Evolutionary conservation across 768 basidiomycete genomes (phyloP).

Genomic region (Boletus pseudo-olivaceus): DNA sequence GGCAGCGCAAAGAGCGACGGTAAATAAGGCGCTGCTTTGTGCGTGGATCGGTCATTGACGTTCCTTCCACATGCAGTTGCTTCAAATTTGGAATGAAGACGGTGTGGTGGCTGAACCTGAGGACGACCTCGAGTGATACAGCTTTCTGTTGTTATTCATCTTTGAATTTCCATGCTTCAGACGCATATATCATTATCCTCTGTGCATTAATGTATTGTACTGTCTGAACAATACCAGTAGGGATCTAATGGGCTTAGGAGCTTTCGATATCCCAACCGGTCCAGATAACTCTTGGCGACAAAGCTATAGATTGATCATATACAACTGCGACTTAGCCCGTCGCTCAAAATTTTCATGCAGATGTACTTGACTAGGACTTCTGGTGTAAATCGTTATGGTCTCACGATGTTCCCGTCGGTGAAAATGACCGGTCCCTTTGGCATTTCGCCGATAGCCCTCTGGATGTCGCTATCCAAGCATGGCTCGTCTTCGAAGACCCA

Average conservation of each 20-base stretch:
- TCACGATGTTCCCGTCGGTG: slow-evolving; percentile 40
- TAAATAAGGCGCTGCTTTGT: slow-evolving; percentile 37
- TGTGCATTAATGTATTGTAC: slow-evolving; percentile 29
- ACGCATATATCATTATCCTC: slow-evolving; percentile 28
- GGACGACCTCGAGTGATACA: slow-evolving; percentile 40
- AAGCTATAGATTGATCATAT: not conserved
- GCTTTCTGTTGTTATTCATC: not conserved
- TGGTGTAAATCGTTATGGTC: slow-evolving; percentile 11
- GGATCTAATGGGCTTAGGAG: slow-evolving; percentile 11
- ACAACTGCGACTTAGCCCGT: not conserved
- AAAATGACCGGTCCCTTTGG: slow-evolving; percentile 57
- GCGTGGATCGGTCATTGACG: not conserved
- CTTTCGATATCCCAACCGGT: not conserved
- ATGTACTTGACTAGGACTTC: not conserved
- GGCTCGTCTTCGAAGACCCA: slow-evolving; percentile 73
- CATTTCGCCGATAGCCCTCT: slow-evolving; percentile 42
- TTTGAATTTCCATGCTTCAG: not conserved
- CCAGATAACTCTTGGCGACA: not conserved
- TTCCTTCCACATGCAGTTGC: slow-evolving; percentile 43
- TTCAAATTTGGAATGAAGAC: slow-evolving; percentile 80
- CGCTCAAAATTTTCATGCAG: too few species aligned
- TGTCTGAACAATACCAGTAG: slow-evolving; percentile 6
- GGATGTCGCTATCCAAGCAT: slow-evolving; percentile 53
- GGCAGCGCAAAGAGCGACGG: slow-evolving; percentile 57
- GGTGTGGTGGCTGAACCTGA: slow-evolving; percentile 64